Base-by-base conservation (phyloP, 306 rosid genomes). In the Fagus sylvatica region DNA sequence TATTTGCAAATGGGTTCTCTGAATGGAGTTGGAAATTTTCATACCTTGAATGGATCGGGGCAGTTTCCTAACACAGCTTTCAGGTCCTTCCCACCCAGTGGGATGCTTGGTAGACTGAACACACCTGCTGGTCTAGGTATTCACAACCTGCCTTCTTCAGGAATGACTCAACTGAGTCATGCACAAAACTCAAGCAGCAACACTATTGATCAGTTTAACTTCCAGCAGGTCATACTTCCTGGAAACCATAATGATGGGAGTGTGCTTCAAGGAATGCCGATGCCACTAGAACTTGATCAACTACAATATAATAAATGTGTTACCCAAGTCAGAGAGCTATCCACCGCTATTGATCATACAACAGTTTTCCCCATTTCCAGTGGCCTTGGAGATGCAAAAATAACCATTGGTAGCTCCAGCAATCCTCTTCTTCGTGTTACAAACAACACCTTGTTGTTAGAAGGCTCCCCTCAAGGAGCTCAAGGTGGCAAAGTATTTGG, bases 81-180 rank as follows among this genome's bases (percentile, higher is more conserved):
- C 76, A 66, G 92, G 82, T 86, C 98, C 76, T 83, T 88, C 80
- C 89, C 94, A 32, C 83, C 93, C 12, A 69, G 78, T 57, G 97
- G 97, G 73, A 78, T 94, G 79, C 82, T 85, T 36, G 88, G 93
- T 68, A 87, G 98, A 77, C 79, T 91, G 90, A 96, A 93, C 82
- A 42, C 90, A 79, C 91, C 98, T 49, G 73, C 90, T 64, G 83
- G 90, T 73, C 71, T 93, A 57, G 88, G 87, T 51, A 77, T 84
- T 79, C 92, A 83, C 36, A 79, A 96, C 70, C 85, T 91, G 73
- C 84, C 97, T 11, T 83, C 98, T 66, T 81, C 94, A 0, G 91
- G 97, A 76, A 71, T 83, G 57, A 79, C 83, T 79, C 96, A 85
- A 80, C 42, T 89, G 86, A 85, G 91, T 76, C 92, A 90, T 62